These are phyloP conservation scores for Heimioporus sp. DNA, from an alignment of 768 basidiomycete species.

Conservation along the genomic window DNA sequence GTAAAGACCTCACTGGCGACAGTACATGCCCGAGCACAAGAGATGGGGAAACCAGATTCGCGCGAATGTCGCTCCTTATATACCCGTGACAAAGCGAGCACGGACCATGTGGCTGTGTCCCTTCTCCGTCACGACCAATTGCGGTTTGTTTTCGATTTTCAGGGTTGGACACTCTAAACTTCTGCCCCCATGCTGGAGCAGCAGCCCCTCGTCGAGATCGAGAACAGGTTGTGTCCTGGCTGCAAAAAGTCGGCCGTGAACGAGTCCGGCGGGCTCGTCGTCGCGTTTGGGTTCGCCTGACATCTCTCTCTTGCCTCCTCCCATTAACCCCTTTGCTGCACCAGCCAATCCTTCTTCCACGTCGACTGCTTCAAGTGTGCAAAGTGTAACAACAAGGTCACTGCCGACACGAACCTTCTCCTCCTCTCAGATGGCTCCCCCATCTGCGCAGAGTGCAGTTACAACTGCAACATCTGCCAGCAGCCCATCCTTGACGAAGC, in stretches of 20 bases:
- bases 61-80: neutral
- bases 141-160: neutral
- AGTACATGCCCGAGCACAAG: conserved; percentile 96
- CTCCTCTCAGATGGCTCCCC: conserved; percentile 97
- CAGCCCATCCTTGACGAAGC: conserved; percentile 97
- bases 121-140: too few relatives aligned
- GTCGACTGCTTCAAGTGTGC: conserved; percentile 96
- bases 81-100: conserved; percentile 5
- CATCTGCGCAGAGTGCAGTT: conserved; percentile 90
- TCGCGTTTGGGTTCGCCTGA: conserved; percentile 88
- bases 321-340: conserved; percentile 2
- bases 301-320: neutral
- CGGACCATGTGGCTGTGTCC: conserved; percentile 20
- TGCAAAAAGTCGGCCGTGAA: conserved; percentile 80
- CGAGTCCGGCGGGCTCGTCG: conserved; percentile 83
- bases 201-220: conserved; percentile 26
- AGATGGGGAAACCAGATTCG: conserved; percentile 45
- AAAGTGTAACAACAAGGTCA: conserved; percentile 90
- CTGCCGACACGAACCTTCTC: conserved; percentile 95
- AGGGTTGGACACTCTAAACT: neutral
- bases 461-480: conserved; percentile 93
- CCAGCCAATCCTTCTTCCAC: conserved; percentile 91
- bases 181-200: neutral
- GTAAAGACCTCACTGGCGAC: conserved; percentile 95
- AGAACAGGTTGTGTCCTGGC: conserved; percentile 74